Evolutionary conservation across 2,329 filamentous ascomycete genomes (phyloP).

Genomic region (Simplicillium sp.): DNA sequence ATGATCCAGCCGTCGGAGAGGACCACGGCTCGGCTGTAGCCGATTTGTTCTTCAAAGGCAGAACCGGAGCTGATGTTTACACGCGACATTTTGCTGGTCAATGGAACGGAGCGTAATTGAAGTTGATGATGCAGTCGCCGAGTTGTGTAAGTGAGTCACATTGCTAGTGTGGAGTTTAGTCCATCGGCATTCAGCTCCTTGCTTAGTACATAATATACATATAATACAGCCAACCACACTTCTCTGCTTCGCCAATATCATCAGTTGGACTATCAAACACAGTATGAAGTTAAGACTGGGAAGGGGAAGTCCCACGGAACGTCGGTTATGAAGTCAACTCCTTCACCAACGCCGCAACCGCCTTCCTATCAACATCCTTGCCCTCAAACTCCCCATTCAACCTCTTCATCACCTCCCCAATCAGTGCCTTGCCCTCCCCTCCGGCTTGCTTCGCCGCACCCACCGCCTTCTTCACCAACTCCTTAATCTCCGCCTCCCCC

Average conservation of each 20-base stretch:
- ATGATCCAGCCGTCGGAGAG: constrained; percentile 37
- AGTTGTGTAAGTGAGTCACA: not conserved
- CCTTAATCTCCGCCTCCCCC: constrained; percentile 46
- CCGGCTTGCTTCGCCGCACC: constrained; percentile 38
- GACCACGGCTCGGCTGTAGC: constrained; percentile 44
- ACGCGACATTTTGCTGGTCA: constrained; percentile 19
- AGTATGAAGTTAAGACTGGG: too few relatives aligned
- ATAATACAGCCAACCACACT: too few relatives aligned
- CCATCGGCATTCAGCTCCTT: not conserved
- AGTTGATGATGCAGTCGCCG: not conserved
- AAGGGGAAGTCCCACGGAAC: too few relatives aligned
- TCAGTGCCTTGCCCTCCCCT: constrained; percentile 30
- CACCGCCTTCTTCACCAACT: constrained; percentile 41
- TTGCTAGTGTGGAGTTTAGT: not conserved
- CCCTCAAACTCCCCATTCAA: constrained; percentile 48
- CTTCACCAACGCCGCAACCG: constrained; percentile 53
- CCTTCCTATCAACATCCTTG: constrained; percentile 53
- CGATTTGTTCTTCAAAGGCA: constrained; percentile 41
- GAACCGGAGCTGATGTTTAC: constrained; percentile 38
- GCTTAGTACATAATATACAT: not conserved
- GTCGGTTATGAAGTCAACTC: constrained; percentile 21
- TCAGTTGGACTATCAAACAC: too few relatives aligned
- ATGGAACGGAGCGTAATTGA: not conserved
- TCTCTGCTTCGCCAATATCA: too few relatives aligned
- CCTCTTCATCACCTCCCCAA: constrained; percentile 56